Evolutionary conservation across 306 rosid genomes (phyloP).

Genomic region (Mimosa pudica): DNA sequence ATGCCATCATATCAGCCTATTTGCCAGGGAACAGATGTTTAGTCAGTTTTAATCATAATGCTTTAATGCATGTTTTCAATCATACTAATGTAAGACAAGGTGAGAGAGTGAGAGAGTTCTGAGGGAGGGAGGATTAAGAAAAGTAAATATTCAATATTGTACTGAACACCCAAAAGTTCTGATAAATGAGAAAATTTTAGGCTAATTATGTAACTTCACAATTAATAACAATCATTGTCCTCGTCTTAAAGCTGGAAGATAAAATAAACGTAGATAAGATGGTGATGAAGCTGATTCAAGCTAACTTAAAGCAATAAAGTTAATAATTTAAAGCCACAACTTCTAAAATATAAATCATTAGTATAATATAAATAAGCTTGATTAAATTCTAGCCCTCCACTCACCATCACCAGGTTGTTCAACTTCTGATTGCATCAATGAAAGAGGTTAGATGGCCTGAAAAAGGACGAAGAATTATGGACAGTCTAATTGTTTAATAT

Average conservation of each 20-base stretch:
- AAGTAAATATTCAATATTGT: background rate
- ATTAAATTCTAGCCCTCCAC: background rate
- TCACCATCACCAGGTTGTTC: background rate
- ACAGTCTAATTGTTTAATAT: background rate
- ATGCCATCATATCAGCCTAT: background rate
- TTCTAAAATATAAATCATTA: background rate
- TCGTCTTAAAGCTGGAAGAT: background rate
- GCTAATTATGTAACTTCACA: background rate
- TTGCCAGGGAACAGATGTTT: background rate
- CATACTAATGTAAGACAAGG: background rate
- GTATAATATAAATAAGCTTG: background rate
- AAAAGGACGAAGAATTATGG: background rate
- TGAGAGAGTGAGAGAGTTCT: background rate
- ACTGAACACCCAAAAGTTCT: background rate
- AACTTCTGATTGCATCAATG: conserved; percentile 1
- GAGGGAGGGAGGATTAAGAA: too few relatives aligned
- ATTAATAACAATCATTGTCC: background rate
- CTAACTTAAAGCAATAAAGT: background rate
- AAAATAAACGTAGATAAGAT: background rate
- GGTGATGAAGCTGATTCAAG: background rate
- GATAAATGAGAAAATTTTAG: background rate
- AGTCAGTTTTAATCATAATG: background rate
- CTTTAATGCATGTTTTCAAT: background rate
- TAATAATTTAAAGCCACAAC: background rate
- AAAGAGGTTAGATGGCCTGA: background rate